Evolutionary conservation across 441 rosid genomes (phyloP), one percentile per base, ranked within the genome.

Genomic region (Gossypium lobatum): DNA sequence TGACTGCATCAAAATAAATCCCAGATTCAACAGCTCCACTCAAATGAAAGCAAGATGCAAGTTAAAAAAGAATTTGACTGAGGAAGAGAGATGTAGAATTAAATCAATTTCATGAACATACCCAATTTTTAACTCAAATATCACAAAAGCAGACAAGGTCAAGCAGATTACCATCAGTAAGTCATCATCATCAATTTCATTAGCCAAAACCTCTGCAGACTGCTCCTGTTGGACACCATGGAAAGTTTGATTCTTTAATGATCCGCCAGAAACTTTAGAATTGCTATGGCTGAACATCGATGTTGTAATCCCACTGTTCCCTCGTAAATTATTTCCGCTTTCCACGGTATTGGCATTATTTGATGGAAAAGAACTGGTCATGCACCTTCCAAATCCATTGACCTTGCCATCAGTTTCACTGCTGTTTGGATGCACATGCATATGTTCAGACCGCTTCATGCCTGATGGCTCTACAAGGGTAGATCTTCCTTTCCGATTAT

Each of bases 181-280:
- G 75, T 89, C 99, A 72, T 88, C 91, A 13, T 95, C 99, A 71
- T 87, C 97, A 37, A 91, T 79, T 75, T 83, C 89, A 80, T 86
- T 89, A 80, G 79, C 70, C 76, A 81, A 79, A 81, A 82, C 81
- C 74, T 79, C 82, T 70, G 70, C 71, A 69, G 80, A 76, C 66
- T 66, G 83, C 64, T 79, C 76, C 73, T 31, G 77, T 63, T 81
- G 84, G 25, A 57, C 78, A 70, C 76, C 69, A 71, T 73, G 73
- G 62, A 61, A 69, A 76, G 64, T 70, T 17, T 80, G 79, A 80
- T 80, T 85, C 73, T 71, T 70, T 48, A 73, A 72, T 25, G 84
- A 80, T 71, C 75, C 80, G 71, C 79, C 73, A 54, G 65, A 71
- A 34, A 59, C 83, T 28, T 79, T 77, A 62, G 77, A 31, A 75